Base-by-base conservation (phyloP, 2,329 filamentous ascomycete species). In the Cryphonectria carpinicola region DNA sequence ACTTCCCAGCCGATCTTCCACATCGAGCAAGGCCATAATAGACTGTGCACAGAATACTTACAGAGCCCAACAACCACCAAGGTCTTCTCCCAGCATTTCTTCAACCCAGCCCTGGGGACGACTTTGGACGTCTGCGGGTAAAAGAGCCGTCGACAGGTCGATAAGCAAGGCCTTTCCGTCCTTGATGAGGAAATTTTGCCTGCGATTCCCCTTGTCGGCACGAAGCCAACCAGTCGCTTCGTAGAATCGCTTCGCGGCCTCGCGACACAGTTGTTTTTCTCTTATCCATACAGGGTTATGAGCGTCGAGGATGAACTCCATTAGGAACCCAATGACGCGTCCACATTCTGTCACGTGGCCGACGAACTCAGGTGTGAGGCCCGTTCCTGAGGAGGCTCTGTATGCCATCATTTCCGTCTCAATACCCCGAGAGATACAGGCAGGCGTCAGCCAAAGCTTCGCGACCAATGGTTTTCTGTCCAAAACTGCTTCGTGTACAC, bases 331-430 rank as follows among this genome's bases (percentile, higher is more conserved):
- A n/a, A 72, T 58, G 10, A 70, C 28, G n/a, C 70, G 66, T n/a
- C 68, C 70, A n/a, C 46, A 11, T 19, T 72, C 70, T 14, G 54
- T 61, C 65, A 72, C 65, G 28, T 70, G 69, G 19, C 41, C 68
- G 1, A 72, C 13, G 32, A 72, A 68, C 1, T 72, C 43, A 11
- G 70, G 68, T 17, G 68, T 67, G 5, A 70, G 43, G 1, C 25
- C 68, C 14, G 32, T 37, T 1, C 54, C 68, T 5, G 39, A 52
- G 22, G 60, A 65, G 7, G 61, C 70, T 65, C 43, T 52, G 65
- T 72, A 72, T 43, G 65, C 65, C 61, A 70, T 67, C 65, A 70
- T 72, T 22, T 72, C 70, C 37, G 46, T 72, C 49, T 72, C 70
- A 19, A 72, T 28, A 2, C 60, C 41, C 2, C 58, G 3, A 17